Percentiles rank a stretch among this genome's conserved stretches.
phyloP scores from a whole-genome alignment of 176 grass and related monocot species.

The Areca catechu region DNA sequence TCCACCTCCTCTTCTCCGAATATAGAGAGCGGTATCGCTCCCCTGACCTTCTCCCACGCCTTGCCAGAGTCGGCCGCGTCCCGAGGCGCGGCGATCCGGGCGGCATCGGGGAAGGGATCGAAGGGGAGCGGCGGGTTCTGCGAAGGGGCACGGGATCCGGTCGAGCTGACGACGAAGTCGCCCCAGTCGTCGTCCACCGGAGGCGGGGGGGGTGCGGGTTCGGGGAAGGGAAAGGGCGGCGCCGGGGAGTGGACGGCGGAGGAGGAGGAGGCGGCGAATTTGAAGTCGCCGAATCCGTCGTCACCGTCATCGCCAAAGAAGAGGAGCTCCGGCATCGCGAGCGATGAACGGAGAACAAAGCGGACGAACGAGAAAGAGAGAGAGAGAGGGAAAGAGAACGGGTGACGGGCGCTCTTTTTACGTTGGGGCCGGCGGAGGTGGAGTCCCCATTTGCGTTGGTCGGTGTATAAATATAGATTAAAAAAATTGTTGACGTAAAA shows the following conservation, averaged over 20 bases:
- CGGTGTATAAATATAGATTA: no score
- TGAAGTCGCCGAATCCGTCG: slow-evolving; percentile 18
- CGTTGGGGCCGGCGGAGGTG: no score
- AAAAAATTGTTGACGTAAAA: no score
- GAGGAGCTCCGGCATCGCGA: not conserved
- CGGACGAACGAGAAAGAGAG: no score
- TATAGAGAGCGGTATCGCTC: slow-evolving; percentile 12
- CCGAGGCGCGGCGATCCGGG: not conserved
- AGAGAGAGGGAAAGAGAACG: no score
- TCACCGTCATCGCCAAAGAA: slow-evolving; percentile 3
- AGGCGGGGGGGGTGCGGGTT: not conserved
- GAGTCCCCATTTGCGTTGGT: no score
- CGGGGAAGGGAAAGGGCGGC: no score
- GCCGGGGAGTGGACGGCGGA: no score
- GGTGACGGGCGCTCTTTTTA: no score
- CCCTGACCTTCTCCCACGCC: slow-evolving; percentile 6
- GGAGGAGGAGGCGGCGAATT: not conserved
- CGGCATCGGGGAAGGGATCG: not conserved
- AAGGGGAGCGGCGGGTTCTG: not conserved
- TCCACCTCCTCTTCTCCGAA: slow-evolving; percentile 15
- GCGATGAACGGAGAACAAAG: no score
- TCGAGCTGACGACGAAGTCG: slow-evolving; percentile 4
- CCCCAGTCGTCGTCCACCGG: slow-evolving; percentile 14
- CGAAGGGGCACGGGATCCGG: not conserved
- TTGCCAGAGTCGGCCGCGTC: not conserved